Evolutionary conservation across 2,329 filamentous ascomycete species (phyloP).

Genomic region (Westerdykella ornata): DNA sequence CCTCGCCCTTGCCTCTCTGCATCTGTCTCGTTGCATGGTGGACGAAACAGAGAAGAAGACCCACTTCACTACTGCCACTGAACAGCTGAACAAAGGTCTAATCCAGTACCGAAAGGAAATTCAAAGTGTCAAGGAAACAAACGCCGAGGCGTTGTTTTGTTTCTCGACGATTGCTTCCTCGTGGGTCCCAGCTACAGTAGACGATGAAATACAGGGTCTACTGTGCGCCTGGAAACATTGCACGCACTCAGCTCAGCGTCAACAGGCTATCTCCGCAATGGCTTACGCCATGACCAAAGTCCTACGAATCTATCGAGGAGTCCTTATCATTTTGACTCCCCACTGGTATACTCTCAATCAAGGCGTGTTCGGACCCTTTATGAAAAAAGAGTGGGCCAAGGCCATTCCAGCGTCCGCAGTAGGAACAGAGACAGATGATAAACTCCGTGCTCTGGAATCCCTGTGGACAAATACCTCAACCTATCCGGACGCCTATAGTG

Average conservation of each 20-base stretch:
- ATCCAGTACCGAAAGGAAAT: slow-evolving; percentile 16
- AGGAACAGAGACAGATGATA: slow-evolving; percentile 14
- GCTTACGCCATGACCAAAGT: slow-evolving; percentile 6
- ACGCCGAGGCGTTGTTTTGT: slow-evolving; percentile 37
- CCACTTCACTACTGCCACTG: slow-evolving; percentile 16
- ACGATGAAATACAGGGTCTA: slow-evolving; percentile 11
- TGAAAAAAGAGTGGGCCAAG: slow-evolving; percentile 22
- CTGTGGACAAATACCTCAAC: slow-evolving; percentile 19
- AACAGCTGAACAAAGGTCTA: slow-evolving; percentile 21
- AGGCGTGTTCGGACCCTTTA: slow-evolving; percentile 13
- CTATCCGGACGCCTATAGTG: slow-evolving; percentile 22
- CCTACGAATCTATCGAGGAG: slow-evolving; percentile 16
- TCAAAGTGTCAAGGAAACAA: slow-evolving; percentile 32
- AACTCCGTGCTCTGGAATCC: slow-evolving; percentile 12
- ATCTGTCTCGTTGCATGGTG: slow-evolving; percentile 33
- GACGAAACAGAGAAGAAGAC: slow-evolving; percentile 7
- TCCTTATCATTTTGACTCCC: slow-evolving; percentile 20
- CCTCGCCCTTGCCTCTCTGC: slow-evolving; percentile 40
- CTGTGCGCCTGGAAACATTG: slow-evolving; percentile 3
- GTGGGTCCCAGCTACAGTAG: slow-evolving; percentile 12
- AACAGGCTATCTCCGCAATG: slow-evolving; percentile 1
- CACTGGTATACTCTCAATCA: slow-evolving; percentile 17
- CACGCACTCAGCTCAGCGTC: not conserved
- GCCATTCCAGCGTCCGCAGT: slow-evolving; percentile 8
- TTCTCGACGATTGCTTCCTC: slow-evolving; percentile 15